These are phyloP conservation scores for Aspergillus transmontanensis DNA, from an alignment of 2,329 filamentous ascomycete species.

Conservation along the genomic window DNA sequence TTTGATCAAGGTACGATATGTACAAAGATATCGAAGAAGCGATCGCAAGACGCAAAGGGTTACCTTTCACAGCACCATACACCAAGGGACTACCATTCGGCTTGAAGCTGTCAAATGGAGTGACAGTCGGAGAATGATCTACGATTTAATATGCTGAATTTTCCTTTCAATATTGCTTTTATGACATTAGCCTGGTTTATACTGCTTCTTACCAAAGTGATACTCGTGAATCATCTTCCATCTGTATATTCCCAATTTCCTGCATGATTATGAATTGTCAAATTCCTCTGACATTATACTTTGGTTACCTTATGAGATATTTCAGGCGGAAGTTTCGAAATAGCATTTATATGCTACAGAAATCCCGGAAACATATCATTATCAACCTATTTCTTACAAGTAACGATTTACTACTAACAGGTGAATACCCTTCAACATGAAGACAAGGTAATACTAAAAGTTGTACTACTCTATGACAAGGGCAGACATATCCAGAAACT, in stretches of 20 bases:
- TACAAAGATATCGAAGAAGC: constrained; percentile 58
- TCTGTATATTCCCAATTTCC: not conserved
- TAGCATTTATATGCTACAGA: not conserved
- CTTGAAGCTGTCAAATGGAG: constrained; percentile 40
- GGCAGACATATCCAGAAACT: too few species aligned
- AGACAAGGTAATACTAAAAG: not conserved
- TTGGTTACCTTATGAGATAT: too few species aligned
- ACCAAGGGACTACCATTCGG: constrained; percentile 52
- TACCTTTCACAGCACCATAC: constrained; percentile 42
- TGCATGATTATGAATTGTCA: not conserved
- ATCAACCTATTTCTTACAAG: not conserved
- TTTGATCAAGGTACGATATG: constrained; percentile 57
- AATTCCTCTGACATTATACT: not conserved
- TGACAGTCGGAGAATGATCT: constrained; percentile 32
- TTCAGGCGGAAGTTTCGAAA: not conserved
- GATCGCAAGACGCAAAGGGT: constrained; percentile 35
- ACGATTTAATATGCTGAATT: not conserved
- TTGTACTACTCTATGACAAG: too few species aligned
- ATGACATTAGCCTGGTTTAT: not conserved
- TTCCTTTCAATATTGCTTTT: not conserved
- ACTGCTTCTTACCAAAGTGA: not conserved
- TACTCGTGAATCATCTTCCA: not conserved
- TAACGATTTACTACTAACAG: not conserved
- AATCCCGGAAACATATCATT: not conserved
- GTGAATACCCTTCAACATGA: not conserved